phyloP scores from a whole-genome alignment of 2,329 filamentous ascomycete genomes.

The Fusarium penzigii region DNA sequence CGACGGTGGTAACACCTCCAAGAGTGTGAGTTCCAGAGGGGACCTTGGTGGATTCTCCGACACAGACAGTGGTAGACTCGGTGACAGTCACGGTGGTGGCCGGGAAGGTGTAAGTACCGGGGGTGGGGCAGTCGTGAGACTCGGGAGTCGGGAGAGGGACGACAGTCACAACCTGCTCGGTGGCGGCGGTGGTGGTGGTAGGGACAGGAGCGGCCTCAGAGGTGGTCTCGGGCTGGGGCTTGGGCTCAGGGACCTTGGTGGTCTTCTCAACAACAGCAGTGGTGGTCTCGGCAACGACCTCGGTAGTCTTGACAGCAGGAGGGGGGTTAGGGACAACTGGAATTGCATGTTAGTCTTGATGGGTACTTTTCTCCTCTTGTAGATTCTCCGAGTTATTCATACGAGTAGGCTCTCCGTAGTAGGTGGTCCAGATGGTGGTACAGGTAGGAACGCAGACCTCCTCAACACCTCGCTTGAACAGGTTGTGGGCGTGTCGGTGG shows the following conservation, averaged over 20 bases:
- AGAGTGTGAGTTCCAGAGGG: conserved; percentile 66
- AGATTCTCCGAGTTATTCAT: conserved; percentile 34
- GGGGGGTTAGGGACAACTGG: conserved; percentile 44
- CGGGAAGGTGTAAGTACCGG: conserved; percentile 75
- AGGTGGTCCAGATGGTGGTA: conserved; percentile 73
- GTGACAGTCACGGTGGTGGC: conserved; percentile 70
- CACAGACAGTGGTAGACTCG: conserved; percentile 67
- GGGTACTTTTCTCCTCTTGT: not conserved
- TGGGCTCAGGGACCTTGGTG: conserved; percentile 16
- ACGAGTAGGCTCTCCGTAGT: conserved; percentile 68
- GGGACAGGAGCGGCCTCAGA: conserved; percentile 15
- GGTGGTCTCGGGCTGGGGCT: conserved; percentile 16
- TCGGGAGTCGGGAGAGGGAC: conserved; percentile 54
- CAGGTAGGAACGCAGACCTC: conserved; percentile 62
- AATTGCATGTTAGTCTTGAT: conserved; percentile 18
- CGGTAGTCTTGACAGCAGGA: conserved; percentile 22
- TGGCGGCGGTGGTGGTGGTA: conserved; percentile 23
- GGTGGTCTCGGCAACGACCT: conserved; percentile 12
- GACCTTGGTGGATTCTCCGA: conserved; percentile 60
- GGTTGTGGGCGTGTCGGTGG: conserved; percentile 65
- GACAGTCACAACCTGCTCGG: conserved; percentile 42
- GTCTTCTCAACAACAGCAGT: conserved; percentile 13
- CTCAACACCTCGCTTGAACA: conserved; percentile 51
- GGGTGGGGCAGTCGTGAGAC: conserved; percentile 58
- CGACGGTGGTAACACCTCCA: conserved; percentile 72